Base-by-base conservation (phyloP, 805 yeast genomes). In the Starmerella tilneyi region DNA sequence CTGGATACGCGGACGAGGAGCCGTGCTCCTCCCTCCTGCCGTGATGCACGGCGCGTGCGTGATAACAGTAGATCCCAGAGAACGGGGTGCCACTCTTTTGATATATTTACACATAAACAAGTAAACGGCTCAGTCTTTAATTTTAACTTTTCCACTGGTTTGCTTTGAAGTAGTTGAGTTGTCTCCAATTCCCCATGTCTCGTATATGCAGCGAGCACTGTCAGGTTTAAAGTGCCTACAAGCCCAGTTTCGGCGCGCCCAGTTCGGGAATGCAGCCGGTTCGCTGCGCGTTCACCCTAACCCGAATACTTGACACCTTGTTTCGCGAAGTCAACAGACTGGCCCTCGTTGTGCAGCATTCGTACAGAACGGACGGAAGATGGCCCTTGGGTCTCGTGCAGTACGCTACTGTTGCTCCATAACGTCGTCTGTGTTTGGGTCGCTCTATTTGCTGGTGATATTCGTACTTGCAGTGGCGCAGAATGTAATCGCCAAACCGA, bases 381-480 rank as follows among this genome's bases (percentile, higher is more conserved):
- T 36, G 40, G 22, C 40, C 40, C 15, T 12, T 22, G 40, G 40
- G 40, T 22, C 40, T 7, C 19, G 36, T 3, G 15, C 11, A 13
- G 15, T 13, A 8, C 15, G 40, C 22, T 36, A 36, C 21, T 4
- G 27, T 2, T 45, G 52, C 34, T 33, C 47, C 19, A 24, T 54
- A 9, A 42, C 57, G 17, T 60, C 66, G 23, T 15, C 48, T 17
- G 17, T 62, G 9, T 56, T 53, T 47, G 50, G 53, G 24, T 24
- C 46, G 8, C 7, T 53, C 17, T 59, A 55, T 39, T 53, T 63
- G 37, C 35, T 37, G 4, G 40, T 49, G 3, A 45, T 62, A 32
- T 47, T 59, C 50, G 7, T 50, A 4, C 27, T 46, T 2, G 65
- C 65, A 3, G 31, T 55, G 24, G 9, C 48, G 28, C 37, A 46